Evolutionary conservation across 768 basidiomycete species (phyloP).

Genomic region (Lactarius psammicola): DNA sequence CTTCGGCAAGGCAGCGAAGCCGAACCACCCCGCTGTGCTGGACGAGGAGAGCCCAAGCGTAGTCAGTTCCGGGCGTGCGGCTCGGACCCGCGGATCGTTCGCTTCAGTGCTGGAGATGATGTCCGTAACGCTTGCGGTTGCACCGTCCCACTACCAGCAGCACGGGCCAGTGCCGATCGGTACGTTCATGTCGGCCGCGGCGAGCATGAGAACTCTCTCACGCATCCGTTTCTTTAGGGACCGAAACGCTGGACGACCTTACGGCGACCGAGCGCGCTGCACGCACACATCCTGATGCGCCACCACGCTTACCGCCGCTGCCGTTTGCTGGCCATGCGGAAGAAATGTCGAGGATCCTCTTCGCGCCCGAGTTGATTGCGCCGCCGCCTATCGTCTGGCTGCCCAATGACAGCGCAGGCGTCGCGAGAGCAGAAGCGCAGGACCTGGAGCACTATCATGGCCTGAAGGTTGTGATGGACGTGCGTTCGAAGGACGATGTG

Average conservation of each 20-base stretch:
- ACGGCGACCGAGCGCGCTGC: conserved; percentile 77
- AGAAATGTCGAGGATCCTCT: conserved; percentile 74
- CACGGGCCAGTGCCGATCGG: conserved; percentile 66
- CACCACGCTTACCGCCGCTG: conserved; percentile 65
- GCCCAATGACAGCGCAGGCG: conserved; percentile 73
- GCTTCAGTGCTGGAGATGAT: conserved; percentile 85
- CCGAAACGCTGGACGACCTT: conserved; percentile 78
- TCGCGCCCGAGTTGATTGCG: conserved; percentile 78
- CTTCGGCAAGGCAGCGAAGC: conserved; percentile 48
- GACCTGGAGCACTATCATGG: conserved; percentile 76
- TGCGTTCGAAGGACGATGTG: conserved; percentile 53
- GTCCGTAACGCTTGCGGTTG: conserved; percentile 72
- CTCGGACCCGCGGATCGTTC: conserved; percentile 65
- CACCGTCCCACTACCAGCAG: conserved; percentile 55
- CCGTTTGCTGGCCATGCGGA: conserved; percentile 74
- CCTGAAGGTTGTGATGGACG: conserved; percentile 68
- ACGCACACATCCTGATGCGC: conserved; percentile 73
- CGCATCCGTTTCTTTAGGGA: conserved; percentile 43
- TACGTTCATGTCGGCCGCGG: conserved; percentile 41
- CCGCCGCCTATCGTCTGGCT: conserved; percentile 81
- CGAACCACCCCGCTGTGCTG: conserved; percentile 37
- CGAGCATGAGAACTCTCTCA: background rate
- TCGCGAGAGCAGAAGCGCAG: conserved; percentile 69
- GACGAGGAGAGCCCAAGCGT: conserved; percentile 55
- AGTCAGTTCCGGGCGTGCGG: conserved; percentile 39